phyloP scores from a whole-genome alignment of 495 filamentous ascomycete species.

The Hypoxylon lienhwacheense region DNA sequence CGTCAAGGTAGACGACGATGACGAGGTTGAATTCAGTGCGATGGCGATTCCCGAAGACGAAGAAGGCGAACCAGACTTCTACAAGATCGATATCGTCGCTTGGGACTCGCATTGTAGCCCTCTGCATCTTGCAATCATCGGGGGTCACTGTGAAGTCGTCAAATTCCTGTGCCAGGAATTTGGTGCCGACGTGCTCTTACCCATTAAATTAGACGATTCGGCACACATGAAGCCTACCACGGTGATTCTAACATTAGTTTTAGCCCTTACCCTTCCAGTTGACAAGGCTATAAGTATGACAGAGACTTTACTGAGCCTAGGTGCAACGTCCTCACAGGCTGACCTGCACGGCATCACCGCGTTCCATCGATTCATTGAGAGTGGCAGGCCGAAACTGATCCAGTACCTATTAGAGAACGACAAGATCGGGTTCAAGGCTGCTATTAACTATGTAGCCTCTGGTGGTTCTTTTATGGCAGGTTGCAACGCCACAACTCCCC shows the following conservation, averaged over 20 bases:
- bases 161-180: slow-evolving; percentile 70
- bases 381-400: slow-evolving; percentile 54
- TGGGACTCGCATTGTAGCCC: slow-evolving; percentile 75
- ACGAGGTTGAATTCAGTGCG: slow-evolving; percentile 39
- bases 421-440: slow-evolving; percentile 58
- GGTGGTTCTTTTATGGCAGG: slow-evolving; percentile 30
- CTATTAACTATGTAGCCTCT: slow-evolving; percentile 63
- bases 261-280: slow-evolving; percentile 59
- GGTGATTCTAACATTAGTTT: slow-evolving; percentile 66
- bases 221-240: slow-evolving; percentile 47
- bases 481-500: slow-evolving; percentile 41
- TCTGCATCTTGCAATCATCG: slow-evolving; percentile 74
- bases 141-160: slow-evolving; percentile 67
- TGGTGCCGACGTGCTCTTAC: slow-evolving; percentile 71
- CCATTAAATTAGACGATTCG: slow-evolving; percentile 60
- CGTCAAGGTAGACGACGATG: slow-evolving; percentile 60
- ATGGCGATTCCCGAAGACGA: slow-evolving; percentile 52
- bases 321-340: slow-evolving; percentile 72
- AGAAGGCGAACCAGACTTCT: slow-evolving; percentile 72
- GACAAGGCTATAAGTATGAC: slow-evolving; percentile 64
- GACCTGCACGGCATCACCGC: slow-evolving; percentile 61
- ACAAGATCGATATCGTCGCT: slow-evolving; percentile 70
- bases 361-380: slow-evolving; percentile 59
- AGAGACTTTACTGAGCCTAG: slow-evolving; percentile 63
- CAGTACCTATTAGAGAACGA: slow-evolving; percentile 60